Evolutionary conservation across 2,329 filamentous ascomycete genomes (phyloP), one percentile per base, ranked within the genome.

Genomic region (Botrytis byssoidea): DNA sequence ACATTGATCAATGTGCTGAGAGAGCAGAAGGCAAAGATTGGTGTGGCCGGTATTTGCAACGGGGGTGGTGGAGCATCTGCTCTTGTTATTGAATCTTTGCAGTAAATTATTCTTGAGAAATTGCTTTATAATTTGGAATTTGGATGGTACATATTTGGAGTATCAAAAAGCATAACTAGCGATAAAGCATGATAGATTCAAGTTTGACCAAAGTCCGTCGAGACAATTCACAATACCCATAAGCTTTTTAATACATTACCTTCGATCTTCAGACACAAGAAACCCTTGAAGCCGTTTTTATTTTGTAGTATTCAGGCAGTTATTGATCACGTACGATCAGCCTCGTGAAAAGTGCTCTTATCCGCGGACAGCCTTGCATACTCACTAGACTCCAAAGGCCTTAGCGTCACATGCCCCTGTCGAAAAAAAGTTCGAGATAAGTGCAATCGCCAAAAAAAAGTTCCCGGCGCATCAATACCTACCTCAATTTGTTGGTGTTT

Each of bases 41-140:
- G 96, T 73, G 93, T 91, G 81, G 95, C 93, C 57, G 96, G 93
- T 81, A 98, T 99, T 82, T 99, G 96, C 90, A 99, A 99, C 84
- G 96, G 96, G 77, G 96, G 96, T 74, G 96, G 96, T 79, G 96
- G 96, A 82, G 96, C 96, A 74, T 97, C 93, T 80, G 96, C 96
- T 74, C 86, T 99, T 78, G 93, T 99, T 76, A 90, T 99, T 80
- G 96, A 99, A 87, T 80, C 77, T 74, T 73, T 82, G 70, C 78
- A 81, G 73, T 81, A 80, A 73, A 51, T n/a, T 14, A 18, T 42
- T 61, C n/a, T 3, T 57, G 16, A 63, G 65, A 68, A 68, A n/a
- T 42, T 57, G 35, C 37, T 57, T 37, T 9, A 67, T 25, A n/a
- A 40, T 44, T 55, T 51, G 35, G n/a, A 55, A 66, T 65, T 71